Base-by-base conservation (phyloP, 345 rosid genomes). In the Raphanus sativus region DNA sequence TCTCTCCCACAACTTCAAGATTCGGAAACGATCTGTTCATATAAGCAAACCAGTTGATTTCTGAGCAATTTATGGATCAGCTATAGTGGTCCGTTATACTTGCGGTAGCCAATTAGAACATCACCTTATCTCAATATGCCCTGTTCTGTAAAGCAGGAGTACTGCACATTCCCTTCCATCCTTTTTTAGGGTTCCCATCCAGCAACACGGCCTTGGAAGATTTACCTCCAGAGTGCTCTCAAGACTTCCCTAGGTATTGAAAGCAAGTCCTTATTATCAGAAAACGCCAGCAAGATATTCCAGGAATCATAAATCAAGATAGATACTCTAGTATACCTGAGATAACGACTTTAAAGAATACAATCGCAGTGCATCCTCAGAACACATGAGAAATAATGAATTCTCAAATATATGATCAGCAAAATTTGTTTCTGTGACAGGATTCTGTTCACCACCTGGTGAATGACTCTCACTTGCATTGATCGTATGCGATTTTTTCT, bases 51-150 rank as follows among this genome's bases (percentile, higher is more conserved):
- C 33, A 45, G 58, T 52, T 79, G 48, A 21, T 69, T 62, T 62
- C 28, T 71, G 25, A 62, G 48, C 24, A 62, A 16, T 54, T 16
- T 62, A 29, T 15, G 10, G 71, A 64, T 71, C 55, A 50, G 61
- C 45, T 66, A 12, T 40, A 75, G 59, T 9, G 62, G 79, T 8
- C 36, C 62, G 64, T 62, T n/a, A 62, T 28, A 73, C 70, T 69
- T 55, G 52, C 28, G 30, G 13, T 62, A 63, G 65, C 32, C 62
- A 65, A 45, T 30, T 38, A 34, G 50, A 68, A 67, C 60, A 66
- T 73, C 66, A 87, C 98, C 98, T 87, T 82, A 88, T 87, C 79
- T 92, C 98, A 75, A 92, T 78, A 40, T 72, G 85, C 54, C 98
- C 97, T 70, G 92, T 89, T 82, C 69, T 84, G 81, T 86, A 90